phyloP scores from a whole-genome alignment of 1,139 yeast genomes.

The Sugiyamaella xylanicola region DNA sequence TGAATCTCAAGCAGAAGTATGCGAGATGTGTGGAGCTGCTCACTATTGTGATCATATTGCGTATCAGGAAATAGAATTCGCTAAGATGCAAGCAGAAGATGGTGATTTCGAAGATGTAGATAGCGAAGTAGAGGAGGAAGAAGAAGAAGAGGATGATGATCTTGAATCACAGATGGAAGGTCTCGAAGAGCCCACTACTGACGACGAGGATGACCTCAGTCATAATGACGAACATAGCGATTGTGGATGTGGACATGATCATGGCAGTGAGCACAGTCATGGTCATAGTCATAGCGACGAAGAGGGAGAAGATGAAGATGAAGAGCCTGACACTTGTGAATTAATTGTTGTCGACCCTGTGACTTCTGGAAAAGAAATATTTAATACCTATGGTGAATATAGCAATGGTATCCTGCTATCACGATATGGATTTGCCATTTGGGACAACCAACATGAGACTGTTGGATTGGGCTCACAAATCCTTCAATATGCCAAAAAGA shows the following conservation, averaged over 20 bases:
- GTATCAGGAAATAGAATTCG: slow-evolving; percentile 24
- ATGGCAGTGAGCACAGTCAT: slow-evolving; percentile 36
- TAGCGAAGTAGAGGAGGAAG: slow-evolving; percentile 29
- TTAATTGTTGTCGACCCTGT: slow-evolving; percentile 49
- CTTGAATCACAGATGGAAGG: no score
- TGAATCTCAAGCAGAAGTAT: slow-evolving; percentile 70
- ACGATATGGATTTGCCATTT: slow-evolving; percentile 71
- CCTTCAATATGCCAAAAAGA: slow-evolving; percentile 45
- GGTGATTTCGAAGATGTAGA: slow-evolving; percentile 39
- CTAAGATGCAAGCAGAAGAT: slow-evolving; percentile 29
- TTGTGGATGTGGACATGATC: slow-evolving; percentile 39
- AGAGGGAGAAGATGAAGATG: slow-evolving; percentile 42
- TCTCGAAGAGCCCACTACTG: no score
- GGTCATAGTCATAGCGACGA: slow-evolving; percentile 29
- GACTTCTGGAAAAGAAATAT: slow-evolving; percentile 57
- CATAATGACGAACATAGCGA: slow-evolving; percentile 35
- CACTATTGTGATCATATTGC: slow-evolving; percentile 42
- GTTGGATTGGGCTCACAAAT: slow-evolving; percentile 61
- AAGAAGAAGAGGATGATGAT: slow-evolving; percentile 23
- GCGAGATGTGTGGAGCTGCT: slow-evolving; percentile 70
- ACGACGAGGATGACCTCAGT: slow-evolving; percentile 30
- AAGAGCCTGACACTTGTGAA: slow-evolving; percentile 41
- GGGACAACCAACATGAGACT: slow-evolving; percentile 58
- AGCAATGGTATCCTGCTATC: slow-evolving; percentile 67
- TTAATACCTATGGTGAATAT: slow-evolving; percentile 76